Evolutionary conservation across 768 basidiomycete species (phyloP).

Genomic region (Tricholoma matsutake): DNA sequence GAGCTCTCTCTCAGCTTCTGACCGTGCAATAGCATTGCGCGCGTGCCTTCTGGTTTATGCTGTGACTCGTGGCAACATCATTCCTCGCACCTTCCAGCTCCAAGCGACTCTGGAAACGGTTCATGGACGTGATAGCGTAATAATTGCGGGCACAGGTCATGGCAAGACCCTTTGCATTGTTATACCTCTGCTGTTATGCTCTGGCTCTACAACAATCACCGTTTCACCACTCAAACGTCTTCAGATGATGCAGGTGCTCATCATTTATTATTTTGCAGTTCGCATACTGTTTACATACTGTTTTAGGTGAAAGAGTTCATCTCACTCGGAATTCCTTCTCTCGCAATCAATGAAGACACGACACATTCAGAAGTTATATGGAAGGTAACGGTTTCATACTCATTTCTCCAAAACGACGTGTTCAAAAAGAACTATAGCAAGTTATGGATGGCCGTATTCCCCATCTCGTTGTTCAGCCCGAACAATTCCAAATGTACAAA

Average conservation of each 20-base stretch:
- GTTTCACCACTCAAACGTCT: not conserved
- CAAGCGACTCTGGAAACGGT: not conserved
- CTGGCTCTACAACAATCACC: not conserved
- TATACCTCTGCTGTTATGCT: not conserved
- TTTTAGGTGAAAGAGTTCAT: not conserved
- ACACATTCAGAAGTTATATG: not conserved
- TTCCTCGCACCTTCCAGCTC: not conserved
- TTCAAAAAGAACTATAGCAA: not conserved
- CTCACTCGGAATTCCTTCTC: not conserved
- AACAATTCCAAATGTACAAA: not conserved
- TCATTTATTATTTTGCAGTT: not conserved
- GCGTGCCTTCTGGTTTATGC: not conserved
- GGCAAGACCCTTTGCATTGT: not conserved
- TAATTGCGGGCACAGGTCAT: not conserved
- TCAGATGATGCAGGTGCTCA: not conserved
- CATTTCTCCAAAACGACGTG: not conserved
- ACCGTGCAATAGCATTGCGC: not conserved
- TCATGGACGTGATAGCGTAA: not conserved
- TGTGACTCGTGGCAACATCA: not conserved
- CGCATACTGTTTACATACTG: too few relatives aligned
- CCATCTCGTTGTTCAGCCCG: not conserved
- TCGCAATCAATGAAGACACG: not conserved
- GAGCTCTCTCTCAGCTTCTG: not conserved
- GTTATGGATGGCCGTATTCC: not conserved
- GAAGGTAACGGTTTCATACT: not conserved